Conservation (phyloP, 768 basidiomycete genomes). For the Trametes elegans region DNA sequence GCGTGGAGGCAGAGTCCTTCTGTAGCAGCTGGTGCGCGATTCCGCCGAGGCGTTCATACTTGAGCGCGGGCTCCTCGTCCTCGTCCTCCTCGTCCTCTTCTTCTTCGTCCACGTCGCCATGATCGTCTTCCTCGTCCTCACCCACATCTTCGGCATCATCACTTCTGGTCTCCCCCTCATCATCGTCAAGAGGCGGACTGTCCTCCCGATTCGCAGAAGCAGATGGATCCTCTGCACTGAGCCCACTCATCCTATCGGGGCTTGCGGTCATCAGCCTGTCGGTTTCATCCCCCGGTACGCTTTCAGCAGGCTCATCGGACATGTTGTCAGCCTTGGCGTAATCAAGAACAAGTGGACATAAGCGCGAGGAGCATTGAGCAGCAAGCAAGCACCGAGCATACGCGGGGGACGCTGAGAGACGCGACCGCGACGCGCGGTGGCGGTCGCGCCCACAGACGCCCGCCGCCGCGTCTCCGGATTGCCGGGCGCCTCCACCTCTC, state of each 20-base stretch:
- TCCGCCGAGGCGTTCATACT: slow-evolving; percentile 83
- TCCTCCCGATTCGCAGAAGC: background rate
- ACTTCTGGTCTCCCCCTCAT: slow-evolving; percentile 20
- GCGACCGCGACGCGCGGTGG: slow-evolving; percentile 9
- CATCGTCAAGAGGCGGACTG: background rate
- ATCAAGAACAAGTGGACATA: background rate
- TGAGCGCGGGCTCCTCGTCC: slow-evolving; percentile 89
- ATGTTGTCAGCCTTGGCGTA: background rate
- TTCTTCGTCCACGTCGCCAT: slow-evolving; percentile 47
- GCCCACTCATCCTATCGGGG: slow-evolving; percentile 17
- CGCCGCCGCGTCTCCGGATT: background rate
- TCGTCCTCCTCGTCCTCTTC: slow-evolving; percentile 68
- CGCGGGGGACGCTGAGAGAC: background rate
- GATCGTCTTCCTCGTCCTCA: slow-evolving; percentile 27
- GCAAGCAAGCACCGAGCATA: background rate
- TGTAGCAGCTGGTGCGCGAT: slow-evolving; percentile 72
- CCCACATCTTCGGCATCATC: background rate
- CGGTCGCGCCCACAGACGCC: background rate
- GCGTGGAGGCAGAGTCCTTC: slow-evolving; percentile 86
- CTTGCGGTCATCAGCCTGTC: slow-evolving; percentile 10
- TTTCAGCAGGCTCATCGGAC: slow-evolving; percentile 6
- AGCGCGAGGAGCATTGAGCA: background rate
- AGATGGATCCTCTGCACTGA: slow-evolving; percentile 1
- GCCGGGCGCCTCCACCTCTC: background rate
- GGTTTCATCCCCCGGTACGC: too few relatives aligned